Base-by-base conservation (phyloP, 306 rosid species). In the Medicago lupulina region DNA sequence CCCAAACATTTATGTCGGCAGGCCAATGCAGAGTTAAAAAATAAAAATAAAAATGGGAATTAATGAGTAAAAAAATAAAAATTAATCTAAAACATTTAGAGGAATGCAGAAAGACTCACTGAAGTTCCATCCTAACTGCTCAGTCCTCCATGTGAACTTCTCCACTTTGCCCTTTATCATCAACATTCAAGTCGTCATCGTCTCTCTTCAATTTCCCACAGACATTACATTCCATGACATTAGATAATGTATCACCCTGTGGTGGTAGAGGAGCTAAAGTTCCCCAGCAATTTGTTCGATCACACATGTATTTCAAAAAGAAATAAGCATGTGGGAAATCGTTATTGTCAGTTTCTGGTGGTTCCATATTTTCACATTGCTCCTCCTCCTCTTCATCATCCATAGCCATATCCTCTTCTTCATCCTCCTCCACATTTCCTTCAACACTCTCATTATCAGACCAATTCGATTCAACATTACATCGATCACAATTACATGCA, bases 321-420 rank as follows among this genome's bases (percentile, higher is more conserved):
- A 92, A 92, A 82, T 92, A 92, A 7, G 92, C 91, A 65, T 92
- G 97, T 8, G 96, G 96, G 55, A 92, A 92, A 81, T 87, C 86
- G 34, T 63, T 79, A 15, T 74, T 58, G 9, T 77, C 82, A 10
- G 70, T 58, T 34, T 77, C 85, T 49, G 85, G 83, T 28, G 85
- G 79, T 63, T 57, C 73, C 89, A 85, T 76, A 74, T n/a, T 19
- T 73, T 86, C 87, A 70, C 4, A 47, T 58, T 73, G 79, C 67
- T 86, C 86, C 74, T 81, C 85, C 44, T 61, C 67, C 43, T 61
- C 67, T 0, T 51, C 64, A 11, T 23, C 65, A 59, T 61, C 67
- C 67, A 61, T 61, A 67, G 73, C 88, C 90, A 84, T 82, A 54
- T 16, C 79, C 80, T 85, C 81, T 67, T 84, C 90, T 9, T 67